These are phyloP conservation scores for Knufia petricola DNA, from an alignment of 2,329 filamentous ascomycete genomes.

Conservation along the genomic window DNA sequence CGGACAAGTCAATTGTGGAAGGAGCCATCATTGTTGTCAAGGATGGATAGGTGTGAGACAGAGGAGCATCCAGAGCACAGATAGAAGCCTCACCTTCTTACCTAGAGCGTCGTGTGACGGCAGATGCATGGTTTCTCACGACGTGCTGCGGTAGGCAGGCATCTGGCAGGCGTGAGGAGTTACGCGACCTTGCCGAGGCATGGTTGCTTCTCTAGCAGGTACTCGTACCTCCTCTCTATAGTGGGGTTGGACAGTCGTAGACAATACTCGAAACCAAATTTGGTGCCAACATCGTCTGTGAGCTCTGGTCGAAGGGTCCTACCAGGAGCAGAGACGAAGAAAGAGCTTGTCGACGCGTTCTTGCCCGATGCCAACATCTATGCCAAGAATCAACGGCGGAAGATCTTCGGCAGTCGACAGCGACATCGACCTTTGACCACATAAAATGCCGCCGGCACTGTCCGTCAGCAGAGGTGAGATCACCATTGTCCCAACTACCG, in stretches of 20 bases:
- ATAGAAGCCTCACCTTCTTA: not conserved
- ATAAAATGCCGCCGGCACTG: not conserved
- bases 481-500: not conserved
- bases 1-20: constrained; percentile 3
- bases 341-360: not conserved
- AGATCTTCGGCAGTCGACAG: not conserved
- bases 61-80: too few species aligned
- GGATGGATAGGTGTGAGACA: too few species aligned
- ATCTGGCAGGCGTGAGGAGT: not conserved
- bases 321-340: too few species aligned
- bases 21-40: not conserved
- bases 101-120: not conserved
- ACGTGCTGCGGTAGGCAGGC: not conserved
- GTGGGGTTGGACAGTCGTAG: not conserved
- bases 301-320: too few species aligned
- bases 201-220: not conserved
- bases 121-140: not conserved
- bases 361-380: not conserved
- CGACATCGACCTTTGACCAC: not conserved
- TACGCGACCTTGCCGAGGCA: not conserved
- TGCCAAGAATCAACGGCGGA: not conserved
- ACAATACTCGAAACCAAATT: too few species aligned
- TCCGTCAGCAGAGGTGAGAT: not conserved
- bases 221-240: too few species aligned
- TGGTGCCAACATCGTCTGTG: too few species aligned